A percentile compares a stretch with the other conserved stretches of the same genome.
These are phyloP conservation scores for Phellinidium pouzarii DNA, from an alignment of 1,284 basidiomycete genomes.

Conservation along the genomic window DNA sequence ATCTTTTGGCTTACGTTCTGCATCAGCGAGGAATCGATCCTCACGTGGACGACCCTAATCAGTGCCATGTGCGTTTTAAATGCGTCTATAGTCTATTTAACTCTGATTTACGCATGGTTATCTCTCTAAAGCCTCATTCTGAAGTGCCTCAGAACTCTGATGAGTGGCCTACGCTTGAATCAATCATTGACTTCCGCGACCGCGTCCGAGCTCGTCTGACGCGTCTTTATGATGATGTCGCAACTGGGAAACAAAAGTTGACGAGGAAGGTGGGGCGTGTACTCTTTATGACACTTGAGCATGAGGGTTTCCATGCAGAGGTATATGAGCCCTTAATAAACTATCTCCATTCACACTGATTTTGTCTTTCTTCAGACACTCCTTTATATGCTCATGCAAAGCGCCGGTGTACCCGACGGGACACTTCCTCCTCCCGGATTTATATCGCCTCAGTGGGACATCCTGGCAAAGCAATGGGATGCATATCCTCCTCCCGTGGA, in stretches of 20 bases:
- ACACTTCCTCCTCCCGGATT: constrained; percentile 79
- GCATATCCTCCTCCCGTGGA: constrained; percentile 35
- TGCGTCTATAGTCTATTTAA: not conserved
- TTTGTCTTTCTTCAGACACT: constrained; percentile 74
- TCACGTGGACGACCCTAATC: constrained; percentile 80
- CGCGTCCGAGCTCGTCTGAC: constrained; percentile 68
- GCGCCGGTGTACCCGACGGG: constrained; percentile 53
- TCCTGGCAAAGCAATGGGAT: constrained; percentile 64
- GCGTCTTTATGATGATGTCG: constrained; percentile 68
- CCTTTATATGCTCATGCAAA: constrained; percentile 89
- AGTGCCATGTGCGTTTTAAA: constrained; percentile 63
- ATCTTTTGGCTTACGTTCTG: not conserved
- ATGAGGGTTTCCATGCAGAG: constrained; percentile 83
- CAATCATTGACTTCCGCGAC: constrained; percentile 75
- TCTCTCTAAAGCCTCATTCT: constrained; percentile 65
- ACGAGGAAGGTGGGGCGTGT: constrained; percentile 71
- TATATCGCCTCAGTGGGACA: constrained; percentile 67
- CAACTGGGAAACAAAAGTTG: constrained; percentile 47
- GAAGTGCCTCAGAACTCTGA: constrained; percentile 74
- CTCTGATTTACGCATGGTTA: constrained; percentile 2
- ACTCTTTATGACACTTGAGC: constrained; percentile 85
- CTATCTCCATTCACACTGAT: constrained; percentile 14
- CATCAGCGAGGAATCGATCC: constrained; percentile 91
- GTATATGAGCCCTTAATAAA: constrained; percentile 28
- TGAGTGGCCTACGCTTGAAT: constrained; percentile 79